These are phyloP conservation scores for Vigna mungo DNA, from an alignment of 306 rosid genomes.

Conservation along the genomic window DNA sequence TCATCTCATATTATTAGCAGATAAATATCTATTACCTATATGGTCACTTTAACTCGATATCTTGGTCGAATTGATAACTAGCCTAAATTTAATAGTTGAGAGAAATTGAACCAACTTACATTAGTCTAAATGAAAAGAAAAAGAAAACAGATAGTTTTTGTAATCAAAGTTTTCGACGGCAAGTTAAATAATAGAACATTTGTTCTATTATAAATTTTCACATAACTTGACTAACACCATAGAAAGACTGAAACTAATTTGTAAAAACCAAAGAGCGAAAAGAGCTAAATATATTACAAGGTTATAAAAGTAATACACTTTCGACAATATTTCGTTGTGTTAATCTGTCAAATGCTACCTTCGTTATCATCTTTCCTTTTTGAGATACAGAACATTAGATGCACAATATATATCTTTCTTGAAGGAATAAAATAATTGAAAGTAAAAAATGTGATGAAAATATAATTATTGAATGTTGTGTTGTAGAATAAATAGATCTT, in stretches of 20 bases:
- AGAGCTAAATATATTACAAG: not conserved
- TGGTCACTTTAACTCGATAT: not conserved
- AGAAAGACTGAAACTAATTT: not conserved
- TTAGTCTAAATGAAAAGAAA: not conserved
- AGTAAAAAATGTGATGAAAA: not conserved
- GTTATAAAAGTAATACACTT: not conserved
- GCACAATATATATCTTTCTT: not conserved
- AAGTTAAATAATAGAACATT: not conserved
- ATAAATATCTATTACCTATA: not conserved
- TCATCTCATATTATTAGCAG: not conserved
- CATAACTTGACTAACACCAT: not conserved
- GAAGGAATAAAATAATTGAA: not conserved
- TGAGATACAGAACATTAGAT: not conserved
- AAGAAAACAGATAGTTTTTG: not conserved
- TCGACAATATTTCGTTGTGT: not conserved
- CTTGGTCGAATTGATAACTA: not conserved
- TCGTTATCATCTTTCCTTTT: not conserved
- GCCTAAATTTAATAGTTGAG: not conserved
- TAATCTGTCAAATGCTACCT: not conserved
- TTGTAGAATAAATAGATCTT: constrained; percentile 15
- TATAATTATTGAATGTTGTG: not conserved
- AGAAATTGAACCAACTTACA: not conserved
- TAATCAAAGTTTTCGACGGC: not conserved
- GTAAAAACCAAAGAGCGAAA: not conserved
- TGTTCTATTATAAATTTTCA: not conserved